These are phyloP conservation scores for Nicotiana noctiflora DNA, from an alignment of 257 asterid genomes.

Conservation along the genomic window DNA sequence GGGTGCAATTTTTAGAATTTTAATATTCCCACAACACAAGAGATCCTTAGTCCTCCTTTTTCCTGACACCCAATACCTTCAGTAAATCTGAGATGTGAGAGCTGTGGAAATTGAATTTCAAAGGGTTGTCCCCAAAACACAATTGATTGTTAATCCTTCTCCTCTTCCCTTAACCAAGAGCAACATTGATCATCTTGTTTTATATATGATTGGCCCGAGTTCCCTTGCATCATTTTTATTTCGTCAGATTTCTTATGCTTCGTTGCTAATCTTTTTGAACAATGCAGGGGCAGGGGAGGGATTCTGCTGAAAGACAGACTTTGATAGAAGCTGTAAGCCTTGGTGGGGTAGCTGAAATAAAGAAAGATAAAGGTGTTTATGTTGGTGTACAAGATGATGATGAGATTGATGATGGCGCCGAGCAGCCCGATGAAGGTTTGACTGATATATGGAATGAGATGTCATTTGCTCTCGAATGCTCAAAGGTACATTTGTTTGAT, in stretches of 20 bases:
- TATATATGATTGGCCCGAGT: background rate
- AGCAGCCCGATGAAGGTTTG: conserved; percentile 54
- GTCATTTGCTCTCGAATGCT: conserved; percentile 65
- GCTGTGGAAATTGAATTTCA: background rate
- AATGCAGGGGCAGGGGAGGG: conserved; percentile 10
- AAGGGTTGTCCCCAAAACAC: background rate
- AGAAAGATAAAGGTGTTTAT: conserved; percentile 47
- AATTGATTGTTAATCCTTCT: background rate
- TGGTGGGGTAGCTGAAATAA: background rate
- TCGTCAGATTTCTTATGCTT: background rate
- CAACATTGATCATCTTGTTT: background rate
- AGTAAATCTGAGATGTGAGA: background rate
- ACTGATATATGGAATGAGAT: conserved; percentile 82
- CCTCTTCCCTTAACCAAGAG: background rate
- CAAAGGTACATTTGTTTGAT: conserved; percentile 58
- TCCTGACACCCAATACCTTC: background rate
- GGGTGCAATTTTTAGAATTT: background rate
- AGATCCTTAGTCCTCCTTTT: background rate
- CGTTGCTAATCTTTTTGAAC: background rate
- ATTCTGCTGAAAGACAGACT: conserved; percentile 5
- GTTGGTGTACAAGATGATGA: conserved; percentile 56
- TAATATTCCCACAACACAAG: background rate
- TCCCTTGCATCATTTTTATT: background rate
- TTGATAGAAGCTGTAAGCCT: conserved; percentile 7
- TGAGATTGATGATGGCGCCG: conserved; percentile 36